phyloP scores from a whole-genome alignment of 2,329 filamentous ascomycete species.

The Fusarium decemcellulare region DNA sequence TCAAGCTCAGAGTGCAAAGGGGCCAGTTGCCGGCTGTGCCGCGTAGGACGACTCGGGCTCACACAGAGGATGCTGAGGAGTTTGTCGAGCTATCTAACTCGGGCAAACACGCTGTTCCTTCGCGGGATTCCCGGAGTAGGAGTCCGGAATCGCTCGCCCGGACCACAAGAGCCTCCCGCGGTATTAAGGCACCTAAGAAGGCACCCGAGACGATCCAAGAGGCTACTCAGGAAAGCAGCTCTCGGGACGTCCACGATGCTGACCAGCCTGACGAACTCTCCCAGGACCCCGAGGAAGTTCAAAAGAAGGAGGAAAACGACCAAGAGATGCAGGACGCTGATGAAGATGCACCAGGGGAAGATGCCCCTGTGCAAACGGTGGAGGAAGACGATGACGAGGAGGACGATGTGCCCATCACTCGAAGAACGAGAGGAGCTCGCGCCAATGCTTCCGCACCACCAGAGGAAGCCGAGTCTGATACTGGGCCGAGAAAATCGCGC shows the following conservation, averaged over 20 bases:
- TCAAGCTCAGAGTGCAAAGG: slow-evolving; percentile 61
- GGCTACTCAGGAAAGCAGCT: slow-evolving; percentile 67
- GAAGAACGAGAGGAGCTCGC: slow-evolving; percentile 60
- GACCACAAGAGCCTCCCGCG: slow-evolving; percentile 62
- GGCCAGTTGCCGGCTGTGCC: slow-evolving; percentile 47
- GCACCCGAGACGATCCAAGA: slow-evolving; percentile 65
- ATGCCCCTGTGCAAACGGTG: slow-evolving; percentile 48
- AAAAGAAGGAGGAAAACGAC: slow-evolving; percentile 49
- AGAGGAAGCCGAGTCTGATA: slow-evolving; percentile 50
- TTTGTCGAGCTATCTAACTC: slow-evolving; percentile 73
- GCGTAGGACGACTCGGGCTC: slow-evolving; percentile 66
- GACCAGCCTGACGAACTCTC: slow-evolving; percentile 57
- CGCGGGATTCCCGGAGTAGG: slow-evolving; percentile 66
- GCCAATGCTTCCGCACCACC: slow-evolving; percentile 46
- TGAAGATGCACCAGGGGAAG: slow-evolving; percentile 49
- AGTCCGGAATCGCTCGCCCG: slow-evolving; percentile 68
- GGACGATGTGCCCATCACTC: slow-evolving; percentile 64
- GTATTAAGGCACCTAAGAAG: slow-evolving; percentile 65
- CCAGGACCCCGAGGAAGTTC: slow-evolving; percentile 47
- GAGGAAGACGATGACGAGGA: slow-evolving; percentile 62
- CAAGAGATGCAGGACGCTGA: slow-evolving; percentile 49
- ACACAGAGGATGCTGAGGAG: slow-evolving; percentile 68
- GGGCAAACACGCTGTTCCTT: slow-evolving; percentile 68
- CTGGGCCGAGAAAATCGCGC: slow-evolving; percentile 54
- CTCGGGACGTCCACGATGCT: slow-evolving; percentile 52